phyloP scores from a whole-genome alignment of 495 filamentous ascomycete species.

The Penicillium coffeae region DNA sequence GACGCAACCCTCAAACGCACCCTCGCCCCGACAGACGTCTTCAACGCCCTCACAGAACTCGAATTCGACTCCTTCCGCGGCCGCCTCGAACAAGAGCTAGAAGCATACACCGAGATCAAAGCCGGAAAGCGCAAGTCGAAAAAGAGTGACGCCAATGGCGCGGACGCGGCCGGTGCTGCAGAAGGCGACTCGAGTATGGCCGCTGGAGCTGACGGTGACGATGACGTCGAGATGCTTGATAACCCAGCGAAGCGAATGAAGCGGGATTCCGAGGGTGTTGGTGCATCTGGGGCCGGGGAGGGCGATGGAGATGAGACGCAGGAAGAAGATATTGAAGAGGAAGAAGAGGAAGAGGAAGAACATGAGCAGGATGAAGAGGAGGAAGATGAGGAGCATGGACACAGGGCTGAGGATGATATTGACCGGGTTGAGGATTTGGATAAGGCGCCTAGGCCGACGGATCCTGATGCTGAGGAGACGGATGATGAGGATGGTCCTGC shows the following conservation, averaged over 20 bases:
- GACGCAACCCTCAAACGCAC: constrained; percentile 78
- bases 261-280: constrained; percentile 38
- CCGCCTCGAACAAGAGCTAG: constrained; percentile 55
- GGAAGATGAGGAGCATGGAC: constrained; percentile 35
- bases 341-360: constrained; percentile 53
- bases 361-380: constrained; percentile 49
- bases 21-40: constrained; percentile 77
- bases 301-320: constrained; percentile 51
- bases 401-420: constrained; percentile 51
- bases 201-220: constrained; percentile 37
- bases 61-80: constrained; percentile 78
- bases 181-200: neutral
- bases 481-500: constrained; percentile 42
- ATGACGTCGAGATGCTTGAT: constrained; percentile 39
- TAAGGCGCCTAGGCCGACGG: constrained; percentile 25
- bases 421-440: constrained; percentile 63
- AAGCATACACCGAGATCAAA: constrained; percentile 57
- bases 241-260: constrained; percentile 45
- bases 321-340: constrained; percentile 50
- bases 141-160: constrained; percentile 42
- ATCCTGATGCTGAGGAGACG: constrained; percentile 43
- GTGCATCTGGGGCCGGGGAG: constrained; percentile 39
- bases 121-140: constrained; percentile 62
- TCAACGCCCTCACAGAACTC: constrained; percentile 73
- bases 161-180: constrained; percentile 17